A percentile compares a stretch with the other conserved stretches of the same genome.
Evolutionary conservation across 1,284 basidiomycete species (phyloP).

Genomic region (Naganishia sp.): DNA sequence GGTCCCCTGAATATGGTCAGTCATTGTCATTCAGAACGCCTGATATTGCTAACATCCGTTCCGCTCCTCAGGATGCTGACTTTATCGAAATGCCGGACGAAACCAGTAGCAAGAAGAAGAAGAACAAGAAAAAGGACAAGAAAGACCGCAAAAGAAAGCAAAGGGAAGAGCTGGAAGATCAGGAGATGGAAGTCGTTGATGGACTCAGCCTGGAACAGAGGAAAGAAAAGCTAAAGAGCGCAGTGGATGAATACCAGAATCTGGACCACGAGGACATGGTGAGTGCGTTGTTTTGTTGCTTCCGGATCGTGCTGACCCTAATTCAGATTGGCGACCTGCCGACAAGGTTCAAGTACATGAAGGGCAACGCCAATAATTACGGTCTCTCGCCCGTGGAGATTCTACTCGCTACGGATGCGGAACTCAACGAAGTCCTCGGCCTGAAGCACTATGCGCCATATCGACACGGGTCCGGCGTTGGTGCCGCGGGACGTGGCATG

Average conservation of each 20-base stretch:
- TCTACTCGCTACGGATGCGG: constrained; percentile 85
- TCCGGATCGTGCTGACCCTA: constrained; percentile 19
- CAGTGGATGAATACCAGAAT: constrained; percentile 85
- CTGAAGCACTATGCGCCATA: constrained; percentile 92
- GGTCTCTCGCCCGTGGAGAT: constrained; percentile 84
- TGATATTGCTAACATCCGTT: neutral
- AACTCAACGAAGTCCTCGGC: constrained; percentile 86
- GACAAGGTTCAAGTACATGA: constrained; percentile 90
- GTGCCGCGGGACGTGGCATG: constrained; percentile 63
- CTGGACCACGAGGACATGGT: constrained; percentile 97
- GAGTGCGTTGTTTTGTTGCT: neutral
- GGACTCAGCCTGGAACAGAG: constrained; percentile 74
- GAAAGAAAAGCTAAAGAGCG: constrained; percentile 72
- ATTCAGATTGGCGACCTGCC: constrained; percentile 79
- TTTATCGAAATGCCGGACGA: constrained; percentile 42
- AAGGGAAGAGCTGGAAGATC: constrained; percentile 44
- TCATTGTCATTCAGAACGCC: neutral
- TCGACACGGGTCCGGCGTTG: constrained; percentile 59
- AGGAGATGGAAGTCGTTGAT: constrained; percentile 66
- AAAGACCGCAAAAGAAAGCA: constrained; percentile 56
- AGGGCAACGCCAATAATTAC: constrained; percentile 68
- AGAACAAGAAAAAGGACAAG: constrained; percentile 61
- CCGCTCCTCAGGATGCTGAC: constrained; percentile 50
- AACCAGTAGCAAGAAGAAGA: constrained; percentile 49
- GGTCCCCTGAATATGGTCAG: constrained; percentile 53